Base-by-base conservation (phyloP, 177 flowering plant genomes). In the Viscum album region DNA sequence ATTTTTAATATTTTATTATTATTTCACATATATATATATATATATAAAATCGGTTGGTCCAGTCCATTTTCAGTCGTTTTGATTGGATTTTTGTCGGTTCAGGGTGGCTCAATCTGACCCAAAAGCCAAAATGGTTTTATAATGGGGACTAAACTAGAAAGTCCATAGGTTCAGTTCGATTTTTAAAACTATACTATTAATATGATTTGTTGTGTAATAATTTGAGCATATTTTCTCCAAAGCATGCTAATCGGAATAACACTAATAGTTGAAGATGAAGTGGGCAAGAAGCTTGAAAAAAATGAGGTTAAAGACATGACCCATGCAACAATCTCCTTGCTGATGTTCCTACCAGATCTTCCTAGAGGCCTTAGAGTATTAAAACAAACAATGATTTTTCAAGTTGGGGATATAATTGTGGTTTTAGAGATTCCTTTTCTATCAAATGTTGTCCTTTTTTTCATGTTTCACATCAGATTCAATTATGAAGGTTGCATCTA, bases 21-120 rank as follows among this genome's bases (percentile, higher is more conserved):
- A n/a, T n/a, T n/a, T n/a, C n/a, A n/a, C n/a, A n/a, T n/a, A n/a
- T n/a, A n/a, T n/a, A n/a, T n/a, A n/a, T n/a, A n/a, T n/a, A n/a
- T n/a, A n/a, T n/a, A n/a, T n/a, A n/a, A n/a, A n/a, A n/a, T n/a
- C n/a, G n/a, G n/a, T n/a, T n/a, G n/a, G n/a, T n/a, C n/a, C n/a
- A n/a, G n/a, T n/a, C n/a, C n/a, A n/a, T n/a, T n/a, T n/a, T n/a
- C n/a, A n/a, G n/a, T n/a, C n/a, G n/a, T n/a, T n/a, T n/a, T n/a
- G n/a, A n/a, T n/a, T n/a, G n/a, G n/a, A n/a, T n/a, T n/a, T n/a
- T n/a, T n/a, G n/a, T 72, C 34, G 67, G 58, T n/a, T n/a, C n/a
- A 71, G 99, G 90, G 66, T 76, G 89, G 75, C 96, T 97, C 56
- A 92, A 81, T 74, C 87, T 82, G 77, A 84, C 88, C 69, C 90